These are phyloP conservation scores for Cicer arietinum DNA, from an alignment of 306 rosid genomes.

Conservation along the genomic window DNA sequence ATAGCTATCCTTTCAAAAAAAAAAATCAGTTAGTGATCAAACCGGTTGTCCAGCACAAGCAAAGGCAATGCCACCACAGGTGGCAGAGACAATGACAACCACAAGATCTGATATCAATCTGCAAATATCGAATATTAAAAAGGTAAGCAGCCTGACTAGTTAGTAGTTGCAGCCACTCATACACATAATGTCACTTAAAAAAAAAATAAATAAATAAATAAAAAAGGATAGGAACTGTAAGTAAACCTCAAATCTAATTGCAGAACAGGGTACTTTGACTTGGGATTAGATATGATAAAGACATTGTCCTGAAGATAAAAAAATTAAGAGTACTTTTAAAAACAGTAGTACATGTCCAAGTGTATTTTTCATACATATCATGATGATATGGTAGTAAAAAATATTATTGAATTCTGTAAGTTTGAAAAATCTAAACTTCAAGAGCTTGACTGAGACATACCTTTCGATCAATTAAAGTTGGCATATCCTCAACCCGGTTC, in stretches of 20 bases:
- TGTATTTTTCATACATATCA: constrained; percentile 21
- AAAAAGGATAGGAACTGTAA: constrained; percentile 29
- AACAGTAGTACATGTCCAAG: constrained; percentile 15
- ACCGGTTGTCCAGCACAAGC: constrained; percentile 99
- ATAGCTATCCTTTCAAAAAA: constrained; percentile 22
- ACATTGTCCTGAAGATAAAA: constrained; percentile 79
- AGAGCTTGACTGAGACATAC: constrained; percentile 49
- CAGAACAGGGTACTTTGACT: constrained; percentile 93
- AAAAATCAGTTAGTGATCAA: constrained; percentile 49
- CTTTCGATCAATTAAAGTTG: constrained; percentile 91
- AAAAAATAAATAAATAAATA: not conserved
- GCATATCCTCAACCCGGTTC: constrained; percentile 89
- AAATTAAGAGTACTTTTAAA: constrained; percentile 18
- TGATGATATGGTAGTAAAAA: constrained; percentile 27
- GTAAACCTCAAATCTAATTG: constrained; percentile 85
- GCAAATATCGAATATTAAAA: constrained; percentile 48
- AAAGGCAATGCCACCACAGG: constrained; percentile 98
- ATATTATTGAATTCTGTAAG: constrained; percentile 6
- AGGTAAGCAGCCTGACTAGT: constrained; percentile 43
- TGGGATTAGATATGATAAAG: constrained; percentile 84
- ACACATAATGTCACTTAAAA: constrained; percentile 27
- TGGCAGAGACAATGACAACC: constrained; percentile 95
- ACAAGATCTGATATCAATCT: constrained; percentile 96
- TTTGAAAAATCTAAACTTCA: constrained; percentile 40
- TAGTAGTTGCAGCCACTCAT: constrained; percentile 43